These are phyloP conservation scores for Silybum marianum DNA, from an alignment of 129 eudicot species.

Conservation along the genomic window DNA sequence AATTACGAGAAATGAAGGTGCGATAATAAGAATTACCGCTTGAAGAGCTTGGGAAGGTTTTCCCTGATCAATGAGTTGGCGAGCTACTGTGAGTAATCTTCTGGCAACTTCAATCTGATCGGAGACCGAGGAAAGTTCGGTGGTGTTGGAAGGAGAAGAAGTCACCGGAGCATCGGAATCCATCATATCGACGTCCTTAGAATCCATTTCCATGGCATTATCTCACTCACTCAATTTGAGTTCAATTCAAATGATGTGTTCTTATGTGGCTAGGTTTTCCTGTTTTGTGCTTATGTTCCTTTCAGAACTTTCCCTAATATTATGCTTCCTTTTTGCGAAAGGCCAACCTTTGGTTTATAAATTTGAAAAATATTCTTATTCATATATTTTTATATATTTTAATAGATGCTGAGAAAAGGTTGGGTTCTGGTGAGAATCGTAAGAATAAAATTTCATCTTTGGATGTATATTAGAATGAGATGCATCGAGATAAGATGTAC, in stretches of 20 bases:
- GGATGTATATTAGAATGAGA: no score
- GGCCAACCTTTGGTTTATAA: neutral
- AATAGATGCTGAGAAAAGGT: no score
- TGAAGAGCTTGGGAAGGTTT: slow-evolving; percentile 81
- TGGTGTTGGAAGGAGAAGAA: slow-evolving; percentile 33
- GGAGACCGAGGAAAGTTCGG: slow-evolving; percentile 23
- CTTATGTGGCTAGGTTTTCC: slow-evolving; percentile 32
- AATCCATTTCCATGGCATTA: slow-evolving; percentile 67
- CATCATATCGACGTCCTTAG: slow-evolving; percentile 60
- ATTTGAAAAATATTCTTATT: neutral
- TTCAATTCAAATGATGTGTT: neutral
- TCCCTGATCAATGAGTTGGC: slow-evolving; percentile 72
- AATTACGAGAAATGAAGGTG: neutral
- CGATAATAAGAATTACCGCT: slow-evolving; percentile 48
- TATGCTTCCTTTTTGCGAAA: neutral
- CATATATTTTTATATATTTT: no score
- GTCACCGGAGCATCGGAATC: slow-evolving; percentile 53
- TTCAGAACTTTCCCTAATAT: neutral
- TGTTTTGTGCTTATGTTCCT: slow-evolving; percentile 17
- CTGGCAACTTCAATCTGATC: slow-evolving; percentile 39
- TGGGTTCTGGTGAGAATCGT: no score
- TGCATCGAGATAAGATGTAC: no score
- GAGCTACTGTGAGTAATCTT: slow-evolving; percentile 60
- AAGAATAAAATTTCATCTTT: no score
- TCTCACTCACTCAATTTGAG: neutral